Evolutionary conservation across 345 rosid species (phyloP), one percentile per base, ranked within the genome.

Genomic region (Ceriops tagal): DNA sequence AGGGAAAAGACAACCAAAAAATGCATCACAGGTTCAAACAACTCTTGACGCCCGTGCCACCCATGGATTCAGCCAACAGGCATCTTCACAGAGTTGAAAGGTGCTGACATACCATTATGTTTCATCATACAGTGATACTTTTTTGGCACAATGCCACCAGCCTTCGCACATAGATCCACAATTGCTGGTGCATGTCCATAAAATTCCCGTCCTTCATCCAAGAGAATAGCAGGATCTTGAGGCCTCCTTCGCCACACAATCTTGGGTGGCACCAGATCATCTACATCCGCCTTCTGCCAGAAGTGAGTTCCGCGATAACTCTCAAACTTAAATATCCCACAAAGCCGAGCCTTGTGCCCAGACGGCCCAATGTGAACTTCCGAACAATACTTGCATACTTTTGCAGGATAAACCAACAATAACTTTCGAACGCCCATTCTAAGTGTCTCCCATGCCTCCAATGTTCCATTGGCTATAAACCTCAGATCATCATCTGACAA

Each of bases 111-210:
- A 72, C 99, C 96, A 52, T 81, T 78, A 20, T 68, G 67, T 83
- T 95, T 95, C 93, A 95, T 89, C 88, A 83, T 75, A 57, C 87
- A 75, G 22, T 21, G 67, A 77, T 92, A 92, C 73, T 83, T 85
- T 16, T 56, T 58, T 31, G 91, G 90, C 73, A 77, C 62, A 71
- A 82, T 24, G 20, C 82, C 89, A 73, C 99, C 96, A 18, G 96
- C 92, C 75, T 84, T 79, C 52, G 80, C 78, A 72, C 97, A 95
- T 47, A 95, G 77, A 75, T 88, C 91, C 68, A 92, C 88, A 7
- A 88, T 81, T 1, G 93, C 92, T 3, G 96, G 99, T 35, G 95
- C 90, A 66, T 85, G 99, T 56, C 99, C 99, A 62, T 89, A 95
- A 78, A 77, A 92, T 31, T 69, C 74, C 57, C 88, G 71, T 27